Evolutionary conservation across 2,329 filamentous ascomycete species (phyloP), one percentile per base, ranked within the genome.

Genomic region (Ceratocystis cacaofunesta): DNA sequence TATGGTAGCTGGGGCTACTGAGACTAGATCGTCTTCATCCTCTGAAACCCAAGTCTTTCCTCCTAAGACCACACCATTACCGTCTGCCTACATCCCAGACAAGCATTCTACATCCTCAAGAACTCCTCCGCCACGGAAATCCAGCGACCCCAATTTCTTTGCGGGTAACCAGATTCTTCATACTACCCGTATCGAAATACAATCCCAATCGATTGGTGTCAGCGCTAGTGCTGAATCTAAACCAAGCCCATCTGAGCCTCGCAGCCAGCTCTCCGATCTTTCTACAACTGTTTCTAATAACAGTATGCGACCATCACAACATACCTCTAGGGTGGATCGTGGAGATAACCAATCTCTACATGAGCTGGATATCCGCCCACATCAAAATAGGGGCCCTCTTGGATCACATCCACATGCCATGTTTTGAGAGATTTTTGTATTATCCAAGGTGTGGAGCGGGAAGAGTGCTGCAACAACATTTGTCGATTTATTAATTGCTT

Each of bases 131-230:
- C 60, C 15, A 22, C n/a, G 19, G 5, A 36, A 58, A 30, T 19
- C 55, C 3, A 63, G 36, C 17, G 41, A 19, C 17, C 61, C 61
- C 7, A 36, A 63, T 10, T 63, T 50, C 61, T 48, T 52, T 32
- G 28, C 6, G 17, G 44, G 61, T n/a, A 64, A 61, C 55, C 52
- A 61, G 10, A 64, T 64, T 48, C 52, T 64, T 22, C 63, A 64
- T 55, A 64, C 63, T 25, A 67, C 63, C 6, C 61, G 50, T 30
- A 65, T 67, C 43, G 30, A 65, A 46, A 61, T 67, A 36, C 66
- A 65, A 32, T 65, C 66, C 2, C 36, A 65, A 17, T 30, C 46
- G 28, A 62, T 57, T 5, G 30, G 41, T 36, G 28, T 43, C 15
- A 36, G n/a, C n/a, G 28, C 44, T 32, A 25, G 25, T 44, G n/a